Evolutionary conservation across 2,329 filamentous ascomycete species (phyloP), one percentile per base, ranked within the genome.

Genomic region (Penicillium griseofulvum): DNA sequence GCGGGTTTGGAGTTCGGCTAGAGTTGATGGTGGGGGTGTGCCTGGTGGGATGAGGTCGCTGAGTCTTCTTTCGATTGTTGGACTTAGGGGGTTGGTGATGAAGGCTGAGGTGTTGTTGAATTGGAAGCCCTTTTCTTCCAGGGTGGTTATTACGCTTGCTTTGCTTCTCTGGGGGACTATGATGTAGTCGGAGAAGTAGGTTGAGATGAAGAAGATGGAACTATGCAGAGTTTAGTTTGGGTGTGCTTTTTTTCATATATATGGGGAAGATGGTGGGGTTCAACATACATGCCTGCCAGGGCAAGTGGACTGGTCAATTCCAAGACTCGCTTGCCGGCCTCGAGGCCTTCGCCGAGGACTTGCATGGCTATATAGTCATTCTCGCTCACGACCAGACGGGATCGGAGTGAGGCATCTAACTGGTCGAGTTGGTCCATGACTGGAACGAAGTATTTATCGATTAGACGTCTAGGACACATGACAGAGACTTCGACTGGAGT

Each of bases 191-290:
- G 90, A 94, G 75, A 96, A 97, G 75, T 97, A 99, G 31, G 91
- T 97, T 4, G 93, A 97, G 72, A 97, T 96, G 81, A 97, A 97
- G 80, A 97, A 97, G 69, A 99, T 96, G 50, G 93, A 90, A 49
- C 83, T 86, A 44, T 48, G 19, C 39, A 50, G 52, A 5, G 53
- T 56, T 64, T 55, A 64, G 62, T 56, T 36, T 31, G 12, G 26
- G 24, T 16, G 14, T 44, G 16, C 10, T 19, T 46, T 31, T 24
- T 46, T 26, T 34, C 6, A 14, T 44, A 48, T 39, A 22, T 24
- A 19, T 5, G 10, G 3, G 14, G 17, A 37, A 8, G 31, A 11
- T 19, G 3, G 38, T 46, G 6, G 11, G 16, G 37, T 8, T 24
- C 22, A 29, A 71, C 82, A 73, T 75, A 85, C 82, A 97, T 94